Conservation (phyloP, 352 stramenopile species). For the Phytophthora macrochlamydospora region DNA sequence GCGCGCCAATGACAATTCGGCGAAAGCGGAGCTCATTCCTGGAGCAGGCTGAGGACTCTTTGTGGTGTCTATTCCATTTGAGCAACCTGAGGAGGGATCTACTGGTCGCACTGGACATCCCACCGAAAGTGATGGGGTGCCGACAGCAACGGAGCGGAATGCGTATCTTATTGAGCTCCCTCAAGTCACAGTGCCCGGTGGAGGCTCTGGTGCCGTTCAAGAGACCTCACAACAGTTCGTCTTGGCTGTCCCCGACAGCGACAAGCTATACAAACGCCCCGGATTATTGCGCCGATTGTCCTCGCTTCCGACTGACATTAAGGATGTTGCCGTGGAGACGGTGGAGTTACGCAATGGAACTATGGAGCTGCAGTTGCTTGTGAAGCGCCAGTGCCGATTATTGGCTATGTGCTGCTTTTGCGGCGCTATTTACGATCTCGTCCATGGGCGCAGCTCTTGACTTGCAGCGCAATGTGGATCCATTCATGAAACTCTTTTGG, state of each 20-base stretch:
- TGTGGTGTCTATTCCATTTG: conserved; percentile 81
- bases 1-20: conserved; percentile 43
- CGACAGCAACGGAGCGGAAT: conserved; percentile 54
- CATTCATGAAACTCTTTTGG: conserved; percentile 88
- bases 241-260: conserved; percentile 67
- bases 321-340: conserved; percentile 75
- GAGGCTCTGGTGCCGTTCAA: conserved; percentile 28
- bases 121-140: conserved; percentile 19
- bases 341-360: conserved; percentile 66
- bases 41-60: conserved; percentile 72
- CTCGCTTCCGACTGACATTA: conserved; percentile 71
- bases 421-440: conserved; percentile 75
- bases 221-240: conserved; percentile 69
- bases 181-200: conserved; percentile 43
- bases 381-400: conserved; percentile 78
- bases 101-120: conserved; percentile 4
- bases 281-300: conserved; percentile 64
- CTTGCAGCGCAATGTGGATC: conserved; percentile 69
- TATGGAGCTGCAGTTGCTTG: conserved; percentile 73
- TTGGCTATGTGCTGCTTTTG: conserved; percentile 80
- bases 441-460: conserved; percentile 79
- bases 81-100: conserved; percentile 37
- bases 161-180: conserved; percentile 84
- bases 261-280: conserved; percentile 60
- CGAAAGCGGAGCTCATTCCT: conserved; percentile 77